phyloP scores from a whole-genome alignment of 257 asterid species.

The Penstemon barbatus region DNA sequence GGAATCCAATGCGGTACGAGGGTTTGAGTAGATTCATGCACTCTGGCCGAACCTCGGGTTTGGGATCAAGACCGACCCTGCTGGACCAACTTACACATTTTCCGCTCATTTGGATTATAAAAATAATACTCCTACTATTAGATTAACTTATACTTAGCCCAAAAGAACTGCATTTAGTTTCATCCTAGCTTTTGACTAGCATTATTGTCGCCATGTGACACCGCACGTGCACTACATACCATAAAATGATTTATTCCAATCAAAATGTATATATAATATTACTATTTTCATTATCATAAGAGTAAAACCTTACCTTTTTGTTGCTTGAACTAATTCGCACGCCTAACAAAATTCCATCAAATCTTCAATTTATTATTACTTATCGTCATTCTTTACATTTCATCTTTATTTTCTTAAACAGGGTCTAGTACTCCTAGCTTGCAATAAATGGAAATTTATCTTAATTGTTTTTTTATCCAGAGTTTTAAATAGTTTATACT shows the following conservation, averaged over 20 bases:
- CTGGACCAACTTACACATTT: slow-evolving; percentile 40
- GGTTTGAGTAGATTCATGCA: slow-evolving; percentile 10
- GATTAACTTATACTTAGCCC: neutral
- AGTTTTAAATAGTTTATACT: too few relatives aligned
- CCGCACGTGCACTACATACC: slow-evolving; percentile 39
- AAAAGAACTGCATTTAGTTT: slow-evolving; percentile 24
- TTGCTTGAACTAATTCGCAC: slow-evolving; percentile 10
- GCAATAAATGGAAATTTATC: too few relatives aligned
- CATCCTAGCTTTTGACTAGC: slow-evolving; percentile 38
- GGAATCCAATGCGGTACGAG: slow-evolving; percentile 26
- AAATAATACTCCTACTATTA: neutral
- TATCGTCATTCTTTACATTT: too few relatives aligned
- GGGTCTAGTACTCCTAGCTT: too few relatives aligned
- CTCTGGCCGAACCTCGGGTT: slow-evolving; percentile 35
- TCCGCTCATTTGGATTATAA: slow-evolving; percentile 46
- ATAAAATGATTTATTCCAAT: neutral
- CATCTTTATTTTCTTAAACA: too few relatives aligned
- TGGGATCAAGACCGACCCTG: slow-evolving; percentile 36
- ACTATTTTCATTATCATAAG: neutral
- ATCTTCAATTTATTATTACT: slow-evolving; percentile 6
- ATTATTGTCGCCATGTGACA: slow-evolving; percentile 44
- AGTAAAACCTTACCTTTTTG: neutral
- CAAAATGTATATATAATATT: neutral
- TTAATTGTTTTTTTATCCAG: too few relatives aligned
- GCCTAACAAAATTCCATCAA: slow-evolving; percentile 22